These are phyloP conservation scores for Trichoderma gamsii DNA, from an alignment of 495 filamentous ascomycete genomes.

Conservation along the genomic window DNA sequence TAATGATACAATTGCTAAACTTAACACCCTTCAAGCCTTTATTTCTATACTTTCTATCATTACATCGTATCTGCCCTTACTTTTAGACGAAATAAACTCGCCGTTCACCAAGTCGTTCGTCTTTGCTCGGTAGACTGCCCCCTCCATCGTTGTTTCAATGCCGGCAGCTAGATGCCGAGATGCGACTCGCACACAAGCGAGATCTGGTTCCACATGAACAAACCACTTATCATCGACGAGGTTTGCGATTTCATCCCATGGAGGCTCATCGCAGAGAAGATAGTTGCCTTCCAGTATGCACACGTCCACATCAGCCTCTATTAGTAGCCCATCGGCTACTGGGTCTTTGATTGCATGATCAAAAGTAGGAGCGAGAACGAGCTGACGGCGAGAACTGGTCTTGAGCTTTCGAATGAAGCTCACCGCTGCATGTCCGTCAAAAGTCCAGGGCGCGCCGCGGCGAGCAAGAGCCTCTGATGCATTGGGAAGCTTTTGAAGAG, in stretches of 20 bases:
- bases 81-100: conserved; percentile 13
- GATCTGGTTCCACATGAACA: conserved; percentile 17
- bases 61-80: conserved; percentile 15
- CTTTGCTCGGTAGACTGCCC: conserved; percentile 16
- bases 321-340: conserved; percentile 11
- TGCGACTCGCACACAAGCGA: conserved; percentile 16
- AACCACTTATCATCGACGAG: conserved; percentile 20
- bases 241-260: conserved; percentile 18
- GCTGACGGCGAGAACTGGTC: neutral
- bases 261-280: conserved; percentile 15
- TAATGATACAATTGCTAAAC: too few relatives aligned
- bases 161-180: conserved; percentile 17
- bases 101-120: conserved; percentile 19
- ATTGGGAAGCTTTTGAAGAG: conserved; percentile 31
- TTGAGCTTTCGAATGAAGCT: conserved; percentile 21
- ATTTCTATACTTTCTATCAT: conserved; percentile 16
- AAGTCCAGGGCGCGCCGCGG: conserved; percentile 40
- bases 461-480: conserved; percentile 29
- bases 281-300: conserved; percentile 21
- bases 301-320: conserved; percentile 13
- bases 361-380: conserved; percentile 18
- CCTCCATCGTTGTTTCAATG: conserved; percentile 19
- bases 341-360: conserved; percentile 21
- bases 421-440: conserved; percentile 30
- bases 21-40: neutral